phyloP scores from a whole-genome alignment of 495 filamentous ascomycete species.

The Aspergillus sclerotioniger region DNA sequence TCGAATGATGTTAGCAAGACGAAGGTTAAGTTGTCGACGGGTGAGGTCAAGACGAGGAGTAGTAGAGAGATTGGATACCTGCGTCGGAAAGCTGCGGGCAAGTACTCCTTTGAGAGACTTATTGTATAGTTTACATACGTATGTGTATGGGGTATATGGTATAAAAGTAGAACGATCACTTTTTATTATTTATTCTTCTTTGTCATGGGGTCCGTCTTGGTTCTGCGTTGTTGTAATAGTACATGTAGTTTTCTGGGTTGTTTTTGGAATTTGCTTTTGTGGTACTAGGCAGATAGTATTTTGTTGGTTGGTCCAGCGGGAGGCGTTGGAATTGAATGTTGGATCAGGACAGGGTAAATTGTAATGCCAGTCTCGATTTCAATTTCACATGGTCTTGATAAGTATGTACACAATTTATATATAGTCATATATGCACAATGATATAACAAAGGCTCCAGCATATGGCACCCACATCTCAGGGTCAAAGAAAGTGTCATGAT shows the following conservation, averaged over 20 bases:
- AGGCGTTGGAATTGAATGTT: not conserved
- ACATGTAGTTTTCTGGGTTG: too few species aligned
- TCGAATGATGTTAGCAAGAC: conserved; percentile 55
- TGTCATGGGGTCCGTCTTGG: too few species aligned
- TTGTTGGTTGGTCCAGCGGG: too few species aligned
- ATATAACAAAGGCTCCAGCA: conserved; percentile 1
- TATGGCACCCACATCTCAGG: not conserved
- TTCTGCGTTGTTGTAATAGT: too few species aligned
- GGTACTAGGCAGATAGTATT: too few species aligned
- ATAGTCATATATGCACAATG: conserved; percentile 9
- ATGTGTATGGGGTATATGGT: not conserved
- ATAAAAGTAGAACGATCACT: not conserved
- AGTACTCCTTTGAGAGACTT: conserved; percentile 76
- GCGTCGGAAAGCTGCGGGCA: conserved; percentile 66
- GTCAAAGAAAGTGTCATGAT: too few species aligned
- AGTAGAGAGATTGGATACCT: conserved; percentile 68
- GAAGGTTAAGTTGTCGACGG: conserved; percentile 43
- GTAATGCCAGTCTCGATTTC: not conserved
- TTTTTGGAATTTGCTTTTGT: too few species aligned
- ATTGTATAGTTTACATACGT: conserved; percentile 42
- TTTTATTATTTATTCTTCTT: not conserved
- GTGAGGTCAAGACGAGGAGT: conserved; percentile 61
- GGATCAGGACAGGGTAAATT: not conserved
- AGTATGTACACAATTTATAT: conserved; percentile 10
- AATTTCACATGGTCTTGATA: conserved; percentile 2